Percentiles rank a stretch among this genome's conserved stretches.
phyloP scores from a whole-genome alignment of 768 basidiomycete genomes.

The Tylopilus intermedius region DNA sequence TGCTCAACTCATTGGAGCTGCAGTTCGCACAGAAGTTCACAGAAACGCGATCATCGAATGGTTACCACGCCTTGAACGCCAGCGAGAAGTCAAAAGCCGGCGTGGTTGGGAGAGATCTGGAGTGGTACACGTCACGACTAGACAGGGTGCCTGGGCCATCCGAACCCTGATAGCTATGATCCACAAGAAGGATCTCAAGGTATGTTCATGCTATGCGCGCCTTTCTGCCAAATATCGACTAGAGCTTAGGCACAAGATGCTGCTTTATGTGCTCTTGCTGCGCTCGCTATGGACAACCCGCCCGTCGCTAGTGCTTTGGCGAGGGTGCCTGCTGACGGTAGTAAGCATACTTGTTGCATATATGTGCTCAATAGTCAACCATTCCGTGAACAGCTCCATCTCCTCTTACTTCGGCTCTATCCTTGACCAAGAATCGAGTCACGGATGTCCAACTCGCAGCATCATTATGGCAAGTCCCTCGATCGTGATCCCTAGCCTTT shows the following conservation, averaged over 20 bases:
- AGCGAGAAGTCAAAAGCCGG: slow-evolving; percentile 50
- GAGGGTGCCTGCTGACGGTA: slow-evolving; percentile 40
- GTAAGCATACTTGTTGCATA: slow-evolving; percentile 25
- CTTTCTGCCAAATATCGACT: not conserved
- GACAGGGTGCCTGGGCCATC: slow-evolving; percentile 57
- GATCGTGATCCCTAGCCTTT: not conserved
- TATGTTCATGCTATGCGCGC: slow-evolving; percentile 8
- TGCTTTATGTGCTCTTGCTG: slow-evolving; percentile 56
- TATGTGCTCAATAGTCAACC: slow-evolving; percentile 2
- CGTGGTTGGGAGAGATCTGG: slow-evolving; percentile 73
- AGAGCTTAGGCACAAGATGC: slow-evolving; percentile 57
- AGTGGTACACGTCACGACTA: slow-evolving; percentile 33
- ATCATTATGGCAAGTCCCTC: slow-evolving; percentile 52
- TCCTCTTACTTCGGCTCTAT: slow-evolving; percentile 40
- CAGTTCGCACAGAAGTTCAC: slow-evolving; percentile 47
- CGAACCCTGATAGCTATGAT: slow-evolving; percentile 47
- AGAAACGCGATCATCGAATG: slow-evolving; percentile 53
- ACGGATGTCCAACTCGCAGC: slow-evolving; percentile 66
- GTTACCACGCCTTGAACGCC: slow-evolving; percentile 54
- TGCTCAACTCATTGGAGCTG: slow-evolving; percentile 53
- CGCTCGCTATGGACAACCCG: slow-evolving; percentile 60
- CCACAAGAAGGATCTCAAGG: slow-evolving; percentile 52
- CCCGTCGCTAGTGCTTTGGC: slow-evolving; percentile 46
- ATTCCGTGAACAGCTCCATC: slow-evolving; percentile 10
- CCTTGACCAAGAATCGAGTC: slow-evolving; percentile 53